A percentile compares a stretch with the other conserved stretches of the same genome.
Evolutionary conservation across 192 early-diverging fungal species (phyloP).

Genomic region (Glomus cerebriforme): DNA sequence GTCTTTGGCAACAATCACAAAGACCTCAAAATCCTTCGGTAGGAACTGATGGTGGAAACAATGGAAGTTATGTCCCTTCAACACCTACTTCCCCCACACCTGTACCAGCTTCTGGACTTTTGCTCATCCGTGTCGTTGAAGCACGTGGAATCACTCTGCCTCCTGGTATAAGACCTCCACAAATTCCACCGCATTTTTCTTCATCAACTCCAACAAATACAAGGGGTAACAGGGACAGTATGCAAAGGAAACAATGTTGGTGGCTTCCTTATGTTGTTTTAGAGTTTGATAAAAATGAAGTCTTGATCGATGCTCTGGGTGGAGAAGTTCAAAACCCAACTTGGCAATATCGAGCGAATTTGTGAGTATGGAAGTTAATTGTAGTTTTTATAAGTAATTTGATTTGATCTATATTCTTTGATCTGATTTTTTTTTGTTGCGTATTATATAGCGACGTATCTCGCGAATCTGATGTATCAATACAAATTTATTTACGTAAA

Average conservation of each 20-base stretch:
- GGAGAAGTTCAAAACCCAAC: conserved; percentile 73
- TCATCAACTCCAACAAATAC: conserved; percentile 7
- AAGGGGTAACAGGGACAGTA: conserved; percentile 50
- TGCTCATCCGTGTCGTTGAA: conserved; percentile 85
- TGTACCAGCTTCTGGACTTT: conserved; percentile 49
- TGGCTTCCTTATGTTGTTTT: conserved; percentile 87
- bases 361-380: conserved; percentile 56
- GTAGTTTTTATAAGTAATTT: background rate
- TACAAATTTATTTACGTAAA: conserved; percentile 61
- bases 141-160: conserved; percentile 75
- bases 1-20: conserved; percentile 7
- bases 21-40: background rate
- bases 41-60: background rate
- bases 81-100: conserved; percentile 26
- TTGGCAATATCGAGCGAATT: conserved; percentile 78
- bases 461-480: conserved; percentile 58
- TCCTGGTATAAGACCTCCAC: conserved; percentile 57
- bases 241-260: conserved; percentile 50
- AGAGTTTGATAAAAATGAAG: conserved; percentile 95
- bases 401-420: background rate
- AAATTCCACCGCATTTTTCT: conserved; percentile 31
- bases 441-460: conserved; percentile 57
- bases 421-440: background rate
- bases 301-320: conserved; percentile 79
- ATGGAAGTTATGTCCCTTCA: conserved; percentile 7